A percentile compares a stretch with the other conserved stretches of the same genome.
phyloP scores from a whole-genome alignment of 352 stramenopile species.

The Phytophthora sansomeana region DNA sequence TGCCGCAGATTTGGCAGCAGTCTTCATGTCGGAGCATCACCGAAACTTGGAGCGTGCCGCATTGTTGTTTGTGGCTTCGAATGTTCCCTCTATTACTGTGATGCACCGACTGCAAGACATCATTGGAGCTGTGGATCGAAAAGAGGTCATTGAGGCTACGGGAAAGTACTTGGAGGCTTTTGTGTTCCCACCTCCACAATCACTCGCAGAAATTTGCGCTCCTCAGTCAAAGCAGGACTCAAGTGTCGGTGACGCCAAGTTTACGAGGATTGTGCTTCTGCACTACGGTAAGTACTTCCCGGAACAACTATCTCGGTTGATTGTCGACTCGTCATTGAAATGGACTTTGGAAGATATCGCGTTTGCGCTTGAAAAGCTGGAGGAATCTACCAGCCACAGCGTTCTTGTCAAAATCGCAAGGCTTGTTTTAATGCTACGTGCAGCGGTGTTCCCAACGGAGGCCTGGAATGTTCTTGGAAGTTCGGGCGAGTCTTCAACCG shows the following conservation, averaged over 20 bases:
- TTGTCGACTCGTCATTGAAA: slow-evolving; percentile 74
- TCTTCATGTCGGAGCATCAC: slow-evolving; percentile 65
- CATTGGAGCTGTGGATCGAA: slow-evolving; percentile 46
- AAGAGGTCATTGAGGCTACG: slow-evolving; percentile 66
- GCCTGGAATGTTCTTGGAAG: slow-evolving; percentile 40
- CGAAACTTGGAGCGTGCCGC: slow-evolving; percentile 70
- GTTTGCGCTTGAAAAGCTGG: slow-evolving; percentile 69
- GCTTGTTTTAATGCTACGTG: slow-evolving; percentile 72
- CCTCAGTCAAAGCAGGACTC: slow-evolving; percentile 14
- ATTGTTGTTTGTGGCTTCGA: slow-evolving; percentile 79
- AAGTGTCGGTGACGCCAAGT: slow-evolving; percentile 34
- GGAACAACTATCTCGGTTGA: slow-evolving; percentile 72
- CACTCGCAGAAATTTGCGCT: slow-evolving; percentile 33
- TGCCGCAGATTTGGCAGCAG: slow-evolving; percentile 61
- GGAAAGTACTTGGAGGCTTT: slow-evolving; percentile 82
- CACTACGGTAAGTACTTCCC: slow-evolving; percentile 83
- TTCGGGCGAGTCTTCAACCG: slow-evolving; percentile 3
- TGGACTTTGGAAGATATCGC: slow-evolving; percentile 79
- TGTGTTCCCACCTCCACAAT: slow-evolving; percentile 62
- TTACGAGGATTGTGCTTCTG: slow-evolving; percentile 71
- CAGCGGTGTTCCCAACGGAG: slow-evolving; percentile 30
- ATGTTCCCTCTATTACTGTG: slow-evolving; percentile 62
- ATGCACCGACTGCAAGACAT: slow-evolving; percentile 64
- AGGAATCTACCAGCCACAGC: slow-evolving; percentile 53
- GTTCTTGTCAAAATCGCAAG: slow-evolving; percentile 66